Conservation (phyloP, 2,329 filamentous ascomycete species). For the Trichoderma afroharzianum region DNA sequence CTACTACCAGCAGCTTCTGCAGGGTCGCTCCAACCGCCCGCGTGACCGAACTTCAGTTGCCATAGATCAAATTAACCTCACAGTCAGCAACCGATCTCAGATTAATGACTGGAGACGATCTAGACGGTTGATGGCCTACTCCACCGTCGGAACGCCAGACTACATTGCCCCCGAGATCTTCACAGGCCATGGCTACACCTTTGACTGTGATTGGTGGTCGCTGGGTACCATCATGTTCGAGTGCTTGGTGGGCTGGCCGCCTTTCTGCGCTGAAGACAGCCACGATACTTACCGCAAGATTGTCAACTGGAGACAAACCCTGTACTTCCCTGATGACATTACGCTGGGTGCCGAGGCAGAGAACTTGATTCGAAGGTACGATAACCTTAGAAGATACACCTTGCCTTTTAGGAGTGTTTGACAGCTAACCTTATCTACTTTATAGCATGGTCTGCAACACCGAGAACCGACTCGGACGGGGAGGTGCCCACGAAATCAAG, state of each 20-base stretch:
- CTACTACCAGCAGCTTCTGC: constrained; percentile 95
- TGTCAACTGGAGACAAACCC: constrained; percentile 92
- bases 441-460: constrained; percentile 86
- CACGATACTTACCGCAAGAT: constrained; percentile 99
- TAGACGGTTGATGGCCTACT: constrained; percentile 92
- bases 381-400: constrained; percentile 16
- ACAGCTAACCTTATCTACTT: background rate
- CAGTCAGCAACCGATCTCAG: constrained; percentile 93
- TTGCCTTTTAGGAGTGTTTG: background rate
- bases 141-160: constrained; percentile 94
- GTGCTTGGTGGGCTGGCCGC: constrained; percentile 96
- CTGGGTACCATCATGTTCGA: constrained; percentile 99
- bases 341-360: constrained; percentile 85
- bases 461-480: constrained; percentile 83
- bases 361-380: constrained; percentile 84
- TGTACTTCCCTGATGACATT: constrained; percentile 96
- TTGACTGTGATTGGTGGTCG: constrained; percentile 99
- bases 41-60: constrained; percentile 89
- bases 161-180: constrained; percentile 99
- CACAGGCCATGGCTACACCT: constrained; percentile 91
- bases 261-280: constrained; percentile 96
- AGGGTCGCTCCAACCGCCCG: constrained; percentile 68
- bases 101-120: constrained; percentile 99
- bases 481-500: constrained; percentile 90
- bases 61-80: constrained; percentile 96